Conservation (phyloP, 108 stramenopile species). For the Nitzschia sp. region DNA sequence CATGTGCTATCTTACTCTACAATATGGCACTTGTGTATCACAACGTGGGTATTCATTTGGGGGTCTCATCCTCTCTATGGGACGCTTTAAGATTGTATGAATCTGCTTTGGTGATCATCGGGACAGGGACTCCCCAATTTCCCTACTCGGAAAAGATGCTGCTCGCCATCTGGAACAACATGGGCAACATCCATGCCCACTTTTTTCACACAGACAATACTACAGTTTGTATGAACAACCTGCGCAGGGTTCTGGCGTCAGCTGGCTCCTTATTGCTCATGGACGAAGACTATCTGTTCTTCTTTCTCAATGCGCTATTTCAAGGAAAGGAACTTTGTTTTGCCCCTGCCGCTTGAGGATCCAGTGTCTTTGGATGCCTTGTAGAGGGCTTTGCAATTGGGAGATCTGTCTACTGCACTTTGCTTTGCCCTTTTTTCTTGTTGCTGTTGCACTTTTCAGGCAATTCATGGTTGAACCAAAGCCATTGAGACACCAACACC, state of each 20-base stretch:
- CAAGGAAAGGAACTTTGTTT: conserved; percentile 26
- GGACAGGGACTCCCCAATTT: not conserved
- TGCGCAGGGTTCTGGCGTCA: conserved; percentile 12
- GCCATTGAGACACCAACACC: too few species aligned
- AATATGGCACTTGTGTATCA: conserved; percentile 26
- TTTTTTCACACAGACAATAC: conserved; percentile 16
- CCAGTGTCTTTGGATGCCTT: too few species aligned
- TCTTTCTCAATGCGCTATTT: conserved; percentile 28
- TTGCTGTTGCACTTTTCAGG: too few species aligned
- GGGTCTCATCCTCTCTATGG: conserved; percentile 15
- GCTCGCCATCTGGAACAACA: conserved; percentile 26
- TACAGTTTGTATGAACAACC: conserved; percentile 10
- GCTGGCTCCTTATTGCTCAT: not conserved
- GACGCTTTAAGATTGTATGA: conserved; percentile 23
- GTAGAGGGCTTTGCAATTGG: too few species aligned
- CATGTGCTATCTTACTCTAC: conserved; percentile 24
- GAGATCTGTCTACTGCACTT: too few species aligned
- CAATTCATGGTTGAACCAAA: too few species aligned
- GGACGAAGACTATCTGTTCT: conserved; percentile 31
- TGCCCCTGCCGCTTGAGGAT: conserved; percentile 20
- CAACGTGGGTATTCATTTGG: conserved; percentile 22
- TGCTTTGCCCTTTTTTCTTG: too few species aligned
- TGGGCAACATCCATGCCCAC: conserved; percentile 23
- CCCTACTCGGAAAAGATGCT: conserved; percentile 12
- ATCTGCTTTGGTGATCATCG: conserved; percentile 10